Evolutionary conservation across 441 rosid species (phyloP).

Genomic region (Bruguiera hainesii): DNA sequence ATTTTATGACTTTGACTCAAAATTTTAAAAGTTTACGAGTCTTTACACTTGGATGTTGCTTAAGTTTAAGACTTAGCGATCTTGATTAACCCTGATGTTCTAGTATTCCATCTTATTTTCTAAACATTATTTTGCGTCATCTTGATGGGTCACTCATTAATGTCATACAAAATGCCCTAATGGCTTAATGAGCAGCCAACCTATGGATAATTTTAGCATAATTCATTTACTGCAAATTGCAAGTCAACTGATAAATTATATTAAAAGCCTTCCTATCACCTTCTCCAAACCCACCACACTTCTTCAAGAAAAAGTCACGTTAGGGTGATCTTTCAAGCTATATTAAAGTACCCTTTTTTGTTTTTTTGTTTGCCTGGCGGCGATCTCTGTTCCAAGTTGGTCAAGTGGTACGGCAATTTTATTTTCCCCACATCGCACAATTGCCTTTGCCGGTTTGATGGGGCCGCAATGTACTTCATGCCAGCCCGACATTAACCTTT

Average conservation of each 20-base stretch:
- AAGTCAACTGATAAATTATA: conserved; percentile 7
- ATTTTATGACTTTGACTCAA: too few species aligned
- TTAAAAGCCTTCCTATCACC: not conserved
- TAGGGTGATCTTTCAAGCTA: not conserved
- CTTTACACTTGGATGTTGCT: not conserved
- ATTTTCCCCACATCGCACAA: not conserved
- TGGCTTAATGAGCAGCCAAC: not conserved
- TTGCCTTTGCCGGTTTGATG: conserved; percentile 15
- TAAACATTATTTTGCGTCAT: not conserved
- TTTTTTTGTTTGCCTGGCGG: not conserved
- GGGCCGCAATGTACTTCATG: conserved; percentile 27
- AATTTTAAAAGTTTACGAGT: too few species aligned
- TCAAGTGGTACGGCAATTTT: conserved; percentile 15
- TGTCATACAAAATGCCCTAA: not conserved
- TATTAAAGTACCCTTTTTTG: not conserved
- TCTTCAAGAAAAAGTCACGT: not conserved
- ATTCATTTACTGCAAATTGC: not conserved
- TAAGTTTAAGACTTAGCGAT: not conserved
- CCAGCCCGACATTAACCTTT: conserved; percentile 29
- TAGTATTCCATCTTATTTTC: not conserved
- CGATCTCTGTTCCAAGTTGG: conserved; percentile 12
- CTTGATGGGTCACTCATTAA: not conserved
- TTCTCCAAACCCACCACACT: not conserved
- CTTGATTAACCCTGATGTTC: not conserved
- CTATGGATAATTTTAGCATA: not conserved